These are phyloP conservation scores for Jaapia argillacea DNA, from an alignment of 768 basidiomycete species.

Conservation along the genomic window DNA sequence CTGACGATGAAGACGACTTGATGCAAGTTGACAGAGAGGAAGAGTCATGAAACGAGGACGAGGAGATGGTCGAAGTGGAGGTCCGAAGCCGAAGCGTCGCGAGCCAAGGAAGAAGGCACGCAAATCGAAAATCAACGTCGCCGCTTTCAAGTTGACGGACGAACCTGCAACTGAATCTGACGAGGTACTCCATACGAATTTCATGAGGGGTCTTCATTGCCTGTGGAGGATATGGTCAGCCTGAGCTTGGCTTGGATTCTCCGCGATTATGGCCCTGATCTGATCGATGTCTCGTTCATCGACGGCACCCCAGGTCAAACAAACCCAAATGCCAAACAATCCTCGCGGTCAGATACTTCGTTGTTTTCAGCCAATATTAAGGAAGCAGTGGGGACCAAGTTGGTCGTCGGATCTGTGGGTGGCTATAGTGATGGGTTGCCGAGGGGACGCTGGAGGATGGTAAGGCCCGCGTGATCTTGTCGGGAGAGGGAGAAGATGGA, in stretches of 20 bases:
- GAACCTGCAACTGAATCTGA: constrained; percentile 57
- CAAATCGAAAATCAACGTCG: constrained; percentile 65
- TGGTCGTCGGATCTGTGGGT: too few species aligned
- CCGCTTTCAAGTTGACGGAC: constrained; percentile 58
- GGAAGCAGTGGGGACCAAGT: too few species aligned
- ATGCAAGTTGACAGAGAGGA: constrained; percentile 50
- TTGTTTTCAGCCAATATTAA: too few species aligned
- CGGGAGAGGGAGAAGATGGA: too few species aligned
- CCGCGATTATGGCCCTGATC: constrained; percentile 88
- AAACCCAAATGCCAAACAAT: too few species aligned
- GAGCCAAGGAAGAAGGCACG: constrained; percentile 32
- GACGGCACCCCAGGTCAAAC: too few species aligned
- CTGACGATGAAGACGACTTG: constrained; percentile 25
- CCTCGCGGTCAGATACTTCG: too few species aligned
- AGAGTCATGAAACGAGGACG: constrained; percentile 14
- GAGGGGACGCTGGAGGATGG: too few species aligned
- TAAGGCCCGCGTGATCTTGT: too few species aligned
- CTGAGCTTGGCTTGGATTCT: constrained; percentile 75
- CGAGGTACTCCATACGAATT: constrained; percentile 53
- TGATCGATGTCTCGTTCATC: too few species aligned
- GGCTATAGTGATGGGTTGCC: too few species aligned
- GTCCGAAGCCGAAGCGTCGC: not conserved
- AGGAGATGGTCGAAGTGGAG: constrained; percentile 17
- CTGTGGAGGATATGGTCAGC: constrained; percentile 75
- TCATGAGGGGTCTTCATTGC: constrained; percentile 77